Conservation (phyloP, 2,329 filamentous ascomycete species). For the Neopestalotiopsis rosae region DNA sequence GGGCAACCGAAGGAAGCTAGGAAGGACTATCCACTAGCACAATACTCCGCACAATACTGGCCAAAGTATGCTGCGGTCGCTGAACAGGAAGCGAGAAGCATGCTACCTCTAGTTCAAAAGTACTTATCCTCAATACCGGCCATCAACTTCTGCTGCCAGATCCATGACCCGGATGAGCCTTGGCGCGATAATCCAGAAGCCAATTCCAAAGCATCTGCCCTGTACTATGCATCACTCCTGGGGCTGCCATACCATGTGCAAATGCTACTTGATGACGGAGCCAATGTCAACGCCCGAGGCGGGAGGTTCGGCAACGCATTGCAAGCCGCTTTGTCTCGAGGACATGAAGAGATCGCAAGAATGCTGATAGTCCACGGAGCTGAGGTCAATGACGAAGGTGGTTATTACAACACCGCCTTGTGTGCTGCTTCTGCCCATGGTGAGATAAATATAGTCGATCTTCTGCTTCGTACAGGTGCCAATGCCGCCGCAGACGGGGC, state of each 20-base stretch:
- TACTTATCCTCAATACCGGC: neutral
- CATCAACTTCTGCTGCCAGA: neutral
- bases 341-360: neutral
- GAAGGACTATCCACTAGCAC: neutral
- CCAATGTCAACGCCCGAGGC: conserved; percentile 24
- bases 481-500: too few relatives aligned
- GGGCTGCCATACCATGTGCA: neutral
- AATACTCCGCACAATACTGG: neutral
- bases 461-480: too few relatives aligned
- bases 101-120: neutral
- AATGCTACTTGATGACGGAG: conserved; percentile 19
- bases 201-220: neutral
- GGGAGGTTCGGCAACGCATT: conserved; percentile 1
- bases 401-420: too few relatives aligned
- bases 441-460: too few relatives aligned
- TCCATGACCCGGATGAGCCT: neutral
- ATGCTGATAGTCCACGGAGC: conserved; percentile 2
- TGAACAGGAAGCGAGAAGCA: neutral
- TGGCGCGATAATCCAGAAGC: too few relatives aligned
- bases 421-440: too few relatives aligned
- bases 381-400: too few relatives aligned
- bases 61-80: neutral
- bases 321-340: neutral
- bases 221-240: neutral
- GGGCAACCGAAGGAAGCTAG: neutral